phyloP scores from a whole-genome alignment of 495 filamentous ascomycete genomes.

The Penicillium goetzii region DNA sequence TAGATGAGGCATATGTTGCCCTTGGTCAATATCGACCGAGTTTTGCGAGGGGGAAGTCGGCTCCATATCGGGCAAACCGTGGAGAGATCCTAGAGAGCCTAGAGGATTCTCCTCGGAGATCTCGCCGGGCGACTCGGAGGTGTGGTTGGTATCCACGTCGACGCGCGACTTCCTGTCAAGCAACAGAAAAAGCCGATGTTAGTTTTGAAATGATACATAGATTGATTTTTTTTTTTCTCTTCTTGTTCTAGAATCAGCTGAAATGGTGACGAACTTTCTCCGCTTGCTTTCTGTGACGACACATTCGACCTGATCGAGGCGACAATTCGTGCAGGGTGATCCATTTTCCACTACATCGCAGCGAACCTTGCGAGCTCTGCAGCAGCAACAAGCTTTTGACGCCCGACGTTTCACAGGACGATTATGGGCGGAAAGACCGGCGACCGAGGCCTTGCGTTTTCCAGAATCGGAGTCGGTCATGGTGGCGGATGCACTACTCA shows the following conservation, averaged over 20 bases:
- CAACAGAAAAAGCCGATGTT: constrained; percentile 20
- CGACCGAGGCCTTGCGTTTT: constrained; percentile 50
- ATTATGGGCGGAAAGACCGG: constrained; percentile 43
- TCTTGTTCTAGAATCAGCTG: constrained; percentile 4
- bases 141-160: constrained; percentile 39
- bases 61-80: constrained; percentile 36
- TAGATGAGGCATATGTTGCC: constrained; percentile 55
- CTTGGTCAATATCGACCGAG: constrained; percentile 48
- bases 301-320: constrained; percentile 85
- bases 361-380: constrained; percentile 85
- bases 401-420: constrained; percentile 79
- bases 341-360: constrained; percentile 91
- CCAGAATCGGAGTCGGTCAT: constrained; percentile 43
- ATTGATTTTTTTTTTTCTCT: constrained; percentile 14
- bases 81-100: constrained; percentile 34
- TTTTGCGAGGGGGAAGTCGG: constrained; percentile 47
- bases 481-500: constrained; percentile 32
- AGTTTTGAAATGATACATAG: constrained; percentile 13
- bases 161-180: constrained; percentile 49
- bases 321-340: constrained; percentile 86
- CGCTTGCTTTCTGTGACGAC: constrained; percentile 88
- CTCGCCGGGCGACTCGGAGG: constrained; percentile 44
- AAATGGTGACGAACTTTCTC: constrained; percentile 59
- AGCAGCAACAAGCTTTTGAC: constrained; percentile 85
- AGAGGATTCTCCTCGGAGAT: constrained; percentile 43